These are phyloP conservation scores for Annulohypoxylon truncatum DNA, from an alignment of 2,329 filamentous ascomycete genomes.

Conservation along the genomic window DNA sequence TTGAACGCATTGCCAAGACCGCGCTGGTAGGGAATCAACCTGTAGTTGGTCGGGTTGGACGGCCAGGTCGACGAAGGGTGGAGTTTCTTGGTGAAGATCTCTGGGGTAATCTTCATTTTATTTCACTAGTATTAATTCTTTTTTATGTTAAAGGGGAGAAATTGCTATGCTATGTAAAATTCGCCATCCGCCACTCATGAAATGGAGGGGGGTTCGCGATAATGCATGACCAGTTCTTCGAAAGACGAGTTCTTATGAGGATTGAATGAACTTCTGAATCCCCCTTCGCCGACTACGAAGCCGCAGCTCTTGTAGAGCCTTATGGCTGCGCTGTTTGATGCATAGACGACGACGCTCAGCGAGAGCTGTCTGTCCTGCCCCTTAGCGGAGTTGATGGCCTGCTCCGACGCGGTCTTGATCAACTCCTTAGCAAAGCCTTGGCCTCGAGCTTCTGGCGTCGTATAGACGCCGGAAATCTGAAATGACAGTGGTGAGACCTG, in stretches of 20 bases:
- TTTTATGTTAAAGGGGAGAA: conserved; percentile 28
- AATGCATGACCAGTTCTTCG: conserved; percentile 43
- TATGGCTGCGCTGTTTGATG: conserved; percentile 49
- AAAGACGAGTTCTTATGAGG: conserved; percentile 33
- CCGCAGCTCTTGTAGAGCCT: conserved; percentile 53
- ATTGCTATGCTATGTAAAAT: neutral
- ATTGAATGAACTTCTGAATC: conserved; percentile 36
- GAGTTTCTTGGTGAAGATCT: conserved; percentile 28
- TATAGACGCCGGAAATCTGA: conserved; percentile 54
- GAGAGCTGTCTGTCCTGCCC: conserved; percentile 41
- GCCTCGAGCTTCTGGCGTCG: conserved; percentile 51
- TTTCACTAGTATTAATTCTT: conserved; percentile 27
- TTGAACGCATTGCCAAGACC: conserved; percentile 42
- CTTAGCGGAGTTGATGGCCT: conserved; percentile 40
- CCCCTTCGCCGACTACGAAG: conserved; percentile 43
- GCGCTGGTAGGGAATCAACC: conserved; percentile 14
- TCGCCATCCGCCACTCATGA: conserved; percentile 16
- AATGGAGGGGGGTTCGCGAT: conserved; percentile 12
- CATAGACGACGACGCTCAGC: conserved; percentile 52
- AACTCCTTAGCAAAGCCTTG: conserved; percentile 52
- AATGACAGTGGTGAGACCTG: conserved; percentile 43
- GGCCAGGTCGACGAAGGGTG: conserved; percentile 30
- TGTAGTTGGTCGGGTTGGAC: conserved; percentile 28
- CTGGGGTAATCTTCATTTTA: conserved; percentile 45
- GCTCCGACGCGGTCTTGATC: conserved; percentile 46